Percentiles rank a stretch among this genome's conserved stretches.
phyloP scores from a whole-genome alignment of 108 stramenopile species.

The Nannochloropsis granulata region DNA sequence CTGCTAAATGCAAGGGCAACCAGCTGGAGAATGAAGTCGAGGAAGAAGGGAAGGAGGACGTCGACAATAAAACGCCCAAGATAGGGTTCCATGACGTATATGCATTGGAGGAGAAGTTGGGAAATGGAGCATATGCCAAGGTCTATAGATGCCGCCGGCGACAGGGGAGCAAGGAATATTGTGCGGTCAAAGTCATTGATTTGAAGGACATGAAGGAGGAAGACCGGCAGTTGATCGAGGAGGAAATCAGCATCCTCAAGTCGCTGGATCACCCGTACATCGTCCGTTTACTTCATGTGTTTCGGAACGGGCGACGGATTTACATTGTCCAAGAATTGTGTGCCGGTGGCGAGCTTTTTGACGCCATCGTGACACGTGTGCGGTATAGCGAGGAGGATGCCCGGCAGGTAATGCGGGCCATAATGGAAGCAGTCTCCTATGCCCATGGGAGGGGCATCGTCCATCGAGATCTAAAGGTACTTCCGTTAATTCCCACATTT shows the following conservation, averaged over 20 bases:
- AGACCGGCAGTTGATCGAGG: background rate
- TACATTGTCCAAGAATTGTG: background rate
- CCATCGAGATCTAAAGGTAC: slow-evolving; percentile 1
- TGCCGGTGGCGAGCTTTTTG: slow-evolving; percentile 18
- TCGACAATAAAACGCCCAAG: background rate
- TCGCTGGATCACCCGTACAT: background rate
- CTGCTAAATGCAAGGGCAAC: too few species aligned
- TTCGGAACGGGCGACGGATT: background rate
- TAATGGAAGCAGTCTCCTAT: background rate
- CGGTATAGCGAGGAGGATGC: slow-evolving; percentile 13
- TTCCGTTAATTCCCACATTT: background rate
- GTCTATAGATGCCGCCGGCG: background rate
- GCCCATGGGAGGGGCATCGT: slow-evolving; percentile 4
- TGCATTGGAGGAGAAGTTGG: background rate
- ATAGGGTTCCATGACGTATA: background rate
- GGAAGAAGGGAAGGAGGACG: background rate
- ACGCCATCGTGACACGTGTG: slow-evolving; percentile 5
- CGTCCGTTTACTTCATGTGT: background rate
- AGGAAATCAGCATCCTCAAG: background rate
- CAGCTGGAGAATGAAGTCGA: too few species aligned
- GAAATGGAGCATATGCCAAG: background rate
- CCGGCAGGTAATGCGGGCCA: background rate
- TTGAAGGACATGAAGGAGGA: background rate
- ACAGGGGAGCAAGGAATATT: background rate
- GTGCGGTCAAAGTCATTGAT: background rate